phyloP scores from a whole-genome alignment of 805 yeast species.

The Pichia nanzhaoensis region DNA sequence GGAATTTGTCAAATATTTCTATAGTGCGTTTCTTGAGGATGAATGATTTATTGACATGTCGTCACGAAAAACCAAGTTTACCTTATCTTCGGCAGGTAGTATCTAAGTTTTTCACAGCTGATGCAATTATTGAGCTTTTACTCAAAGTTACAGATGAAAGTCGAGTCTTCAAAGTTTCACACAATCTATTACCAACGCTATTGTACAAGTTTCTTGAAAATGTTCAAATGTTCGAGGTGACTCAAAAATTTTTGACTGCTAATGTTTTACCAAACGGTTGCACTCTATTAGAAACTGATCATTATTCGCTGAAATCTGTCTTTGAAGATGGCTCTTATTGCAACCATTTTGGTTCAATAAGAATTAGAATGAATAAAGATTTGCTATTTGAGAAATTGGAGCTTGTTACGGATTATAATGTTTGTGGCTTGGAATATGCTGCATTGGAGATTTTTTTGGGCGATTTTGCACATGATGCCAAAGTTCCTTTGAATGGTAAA shows the following conservation, averaged over 20 bases:
- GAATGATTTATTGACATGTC: conserved; percentile 34
- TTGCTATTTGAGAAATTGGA: conserved; percentile 71
- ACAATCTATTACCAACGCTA: conserved; percentile 58
- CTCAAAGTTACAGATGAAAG: conserved; percentile 40
- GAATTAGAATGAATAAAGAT: conserved; percentile 54
- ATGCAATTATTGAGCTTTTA: conserved; percentile 41
- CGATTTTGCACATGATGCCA: conserved; percentile 23
- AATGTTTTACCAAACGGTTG: conserved; percentile 48
- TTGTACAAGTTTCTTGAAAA: conserved; percentile 48
- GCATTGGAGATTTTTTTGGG: conserved; percentile 36
- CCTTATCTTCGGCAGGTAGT: conserved; percentile 45
- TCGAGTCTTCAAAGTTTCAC: conserved; percentile 57
- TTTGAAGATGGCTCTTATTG: conserved; percentile 69
- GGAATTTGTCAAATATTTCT: conserved; percentile 41
- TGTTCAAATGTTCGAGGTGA: conserved; percentile 44
- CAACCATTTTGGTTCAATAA: conserved; percentile 52
- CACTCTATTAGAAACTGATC: conserved; percentile 46
- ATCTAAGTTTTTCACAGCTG: conserved; percentile 46
- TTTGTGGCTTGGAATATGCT: conserved; percentile 40
- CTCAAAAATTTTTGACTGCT: conserved; percentile 43
- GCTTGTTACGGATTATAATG: conserved; percentile 40
- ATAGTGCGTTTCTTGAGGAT: conserved; percentile 44
- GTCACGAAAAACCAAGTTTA: conserved; percentile 36
- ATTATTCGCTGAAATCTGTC: conserved; percentile 42
- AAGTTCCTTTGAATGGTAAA: not conserved